Percentiles rank a stretch among this genome's conserved stretches.
Conservation (phyloP, 768 basidiomycete genomes). For the Suillus tomentosus region DNA sequence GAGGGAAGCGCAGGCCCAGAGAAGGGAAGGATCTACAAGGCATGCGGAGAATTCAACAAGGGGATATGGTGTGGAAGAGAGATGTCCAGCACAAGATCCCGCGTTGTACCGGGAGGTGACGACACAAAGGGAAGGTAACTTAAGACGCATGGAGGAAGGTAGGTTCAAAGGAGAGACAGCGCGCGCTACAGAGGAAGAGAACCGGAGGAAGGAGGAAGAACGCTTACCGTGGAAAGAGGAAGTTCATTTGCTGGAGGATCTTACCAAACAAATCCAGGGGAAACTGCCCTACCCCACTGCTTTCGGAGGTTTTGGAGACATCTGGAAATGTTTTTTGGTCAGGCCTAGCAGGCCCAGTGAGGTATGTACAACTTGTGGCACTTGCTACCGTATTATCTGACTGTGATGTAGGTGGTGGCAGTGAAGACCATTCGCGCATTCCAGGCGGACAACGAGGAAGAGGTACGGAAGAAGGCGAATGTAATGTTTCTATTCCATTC, state of each 20-base stretch:
- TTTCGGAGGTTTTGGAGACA: slow-evolving; percentile 10
- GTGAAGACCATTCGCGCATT: slow-evolving; percentile 10
- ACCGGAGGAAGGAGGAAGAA: slow-evolving; percentile 29
- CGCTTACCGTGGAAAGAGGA: slow-evolving; percentile 25
- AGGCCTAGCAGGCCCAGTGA: neutral
- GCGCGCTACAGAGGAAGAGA: slow-evolving; percentile 27
- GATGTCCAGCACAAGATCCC: slow-evolving; percentile 13
- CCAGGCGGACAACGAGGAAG: neutral
- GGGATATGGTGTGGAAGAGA: slow-evolving; percentile 24
- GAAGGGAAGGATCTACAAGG: slow-evolving; percentile 14
- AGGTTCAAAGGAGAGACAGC: slow-evolving; percentile 23
- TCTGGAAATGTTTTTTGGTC: slow-evolving; percentile 11
- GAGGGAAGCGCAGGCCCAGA: slow-evolving; percentile 18
- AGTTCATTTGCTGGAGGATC: neutral
- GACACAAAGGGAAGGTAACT: slow-evolving; percentile 23
- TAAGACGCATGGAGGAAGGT: slow-evolving; percentile 27
- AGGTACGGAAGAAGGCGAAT: neutral
- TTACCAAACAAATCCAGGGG: neutral
- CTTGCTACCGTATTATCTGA: neutral
- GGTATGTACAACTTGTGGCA: neutral
- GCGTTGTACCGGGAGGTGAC: slow-evolving; percentile 27
- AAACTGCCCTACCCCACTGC: neutral
- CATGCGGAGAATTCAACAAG: slow-evolving; percentile 25
- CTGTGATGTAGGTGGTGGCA: slow-evolving; percentile 5
- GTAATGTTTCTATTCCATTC: neutral